Base-by-base conservation (phyloP, 305 asterid genomes). In the Striga hermonthica region DNA sequence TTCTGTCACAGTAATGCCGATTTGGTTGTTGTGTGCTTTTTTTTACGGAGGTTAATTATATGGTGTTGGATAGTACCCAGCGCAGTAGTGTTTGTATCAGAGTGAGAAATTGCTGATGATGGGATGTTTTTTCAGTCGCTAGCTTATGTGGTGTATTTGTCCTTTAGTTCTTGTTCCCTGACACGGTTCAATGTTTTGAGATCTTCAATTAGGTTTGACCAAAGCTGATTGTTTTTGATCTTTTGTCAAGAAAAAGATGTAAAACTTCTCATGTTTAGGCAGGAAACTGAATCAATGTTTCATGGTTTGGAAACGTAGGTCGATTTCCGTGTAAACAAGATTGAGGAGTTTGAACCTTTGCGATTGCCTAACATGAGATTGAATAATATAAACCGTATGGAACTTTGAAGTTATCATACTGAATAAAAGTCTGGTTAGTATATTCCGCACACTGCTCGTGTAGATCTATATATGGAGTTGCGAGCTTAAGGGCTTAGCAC, bases 231-330 rank as follows among this genome's bases (percentile, higher is more conserved):
- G n/a, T n/a, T n/a, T 57, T 47, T 61, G 40, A 60, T 22, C 2
- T 50, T 65, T 14, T 12, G 57, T 47, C 12, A 48, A 37, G 31
- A 15, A 67, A 43, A 16, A 41, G 28, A 22, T 9, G 16, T 47
- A 54, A 38, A 65, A 10, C 12, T 50, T 31, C 56, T 60, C 13
- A 36, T 73, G 28, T 37, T 35, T 43, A 55, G 60, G 50, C 65
- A 56, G 72, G 56, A 75, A 48, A 35, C 12, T 41, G n/a, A 35
- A 34, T 58, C 55, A 63, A 31, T 11, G 16, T 60, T 22, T 56
- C 49, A 4, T 62, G 60, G 64, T 45, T 60, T 62, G 63, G 40
- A 64, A 40, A 62, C 16, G 61, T 16, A 43, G 60, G 41, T 56
- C 22, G 47, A 37, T 50, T 7, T 10, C 15, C 45, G 52, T 48